Conservation (phyloP, 805 yeast species). For the Candida ovalis region DNA sequence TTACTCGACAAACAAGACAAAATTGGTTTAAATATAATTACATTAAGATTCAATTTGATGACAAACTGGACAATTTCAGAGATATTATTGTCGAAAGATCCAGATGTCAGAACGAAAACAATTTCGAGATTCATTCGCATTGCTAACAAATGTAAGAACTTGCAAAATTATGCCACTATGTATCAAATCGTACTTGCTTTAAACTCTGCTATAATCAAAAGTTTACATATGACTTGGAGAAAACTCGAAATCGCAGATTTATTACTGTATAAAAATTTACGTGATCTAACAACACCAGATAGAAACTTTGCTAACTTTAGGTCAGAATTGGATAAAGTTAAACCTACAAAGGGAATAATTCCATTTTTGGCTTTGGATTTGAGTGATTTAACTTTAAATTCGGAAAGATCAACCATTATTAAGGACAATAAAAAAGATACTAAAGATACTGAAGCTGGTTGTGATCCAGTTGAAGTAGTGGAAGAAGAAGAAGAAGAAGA, state of each 20-base stretch:
- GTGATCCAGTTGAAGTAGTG: constrained; percentile 21
- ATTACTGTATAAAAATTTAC: constrained; percentile 61
- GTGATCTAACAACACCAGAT: constrained; percentile 68
- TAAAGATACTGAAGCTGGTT: neutral
- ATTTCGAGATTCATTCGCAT: constrained; percentile 85
- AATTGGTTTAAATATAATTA: constrained; percentile 77
- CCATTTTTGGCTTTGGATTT: constrained; percentile 88
- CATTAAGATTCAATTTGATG: constrained; percentile 81
- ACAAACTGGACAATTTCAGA: constrained; percentile 93
- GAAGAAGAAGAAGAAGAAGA: constrained; percentile 6
- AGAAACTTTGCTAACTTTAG: constrained; percentile 70
- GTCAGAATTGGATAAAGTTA: constrained; percentile 49
- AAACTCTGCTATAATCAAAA: constrained; percentile 58
- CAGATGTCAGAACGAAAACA: constrained; percentile 58
- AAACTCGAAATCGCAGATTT: constrained; percentile 69
- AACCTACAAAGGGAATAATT: constrained; percentile 70
- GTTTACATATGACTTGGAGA: constrained; percentile 69
- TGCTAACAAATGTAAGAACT: constrained; percentile 65
- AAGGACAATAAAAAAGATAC: constrained; percentile 1
- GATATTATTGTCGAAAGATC: constrained; percentile 62
- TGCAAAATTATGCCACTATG: constrained; percentile 83
- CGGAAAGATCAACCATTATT: constrained; percentile 53
- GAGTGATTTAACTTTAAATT: constrained; percentile 76
- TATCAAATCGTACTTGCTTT: constrained; percentile 85
- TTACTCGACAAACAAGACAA: constrained; percentile 45